Evolutionary conservation across 257 asterid species (phyloP).

Genomic region (Jasminum sambac): DNA sequence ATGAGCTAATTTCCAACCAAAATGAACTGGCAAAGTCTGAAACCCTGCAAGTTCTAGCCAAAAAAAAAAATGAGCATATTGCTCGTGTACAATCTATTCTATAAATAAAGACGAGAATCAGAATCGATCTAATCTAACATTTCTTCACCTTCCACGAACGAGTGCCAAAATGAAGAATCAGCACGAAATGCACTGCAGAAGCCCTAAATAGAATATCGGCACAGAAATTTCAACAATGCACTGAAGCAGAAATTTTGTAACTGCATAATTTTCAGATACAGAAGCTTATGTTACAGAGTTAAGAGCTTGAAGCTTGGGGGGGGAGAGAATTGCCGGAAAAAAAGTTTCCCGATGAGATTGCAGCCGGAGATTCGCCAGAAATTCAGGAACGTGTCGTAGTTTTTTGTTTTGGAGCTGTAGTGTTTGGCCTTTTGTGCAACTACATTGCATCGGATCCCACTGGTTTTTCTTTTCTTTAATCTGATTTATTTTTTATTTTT

Average conservation of each 20-base stretch:
- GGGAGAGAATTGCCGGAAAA: slow-evolving; percentile 4
- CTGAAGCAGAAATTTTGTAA: slow-evolving; percentile 9
- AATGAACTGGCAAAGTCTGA: background rate
- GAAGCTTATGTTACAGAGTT: background rate
- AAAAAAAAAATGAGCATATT: background rate
- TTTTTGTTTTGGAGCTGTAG: slow-evolving; percentile 6
- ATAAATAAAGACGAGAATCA: slow-evolving; percentile 29
- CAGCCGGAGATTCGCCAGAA: slow-evolving; percentile 43
- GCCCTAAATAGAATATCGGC: slow-evolving; percentile 15
- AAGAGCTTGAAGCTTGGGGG: background rate
- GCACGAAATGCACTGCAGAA: slow-evolving; percentile 28
- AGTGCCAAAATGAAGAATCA: slow-evolving; percentile 25
- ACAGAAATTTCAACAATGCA: too few relatives aligned
- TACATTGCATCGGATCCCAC: slow-evolving; percentile 62
- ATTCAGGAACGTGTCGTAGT: slow-evolving; percentile 21
- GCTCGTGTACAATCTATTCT: slow-evolving; percentile 3
- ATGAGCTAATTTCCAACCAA: slow-evolving; percentile 13
- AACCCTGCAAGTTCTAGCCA: background rate
- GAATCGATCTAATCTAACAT: slow-evolving; percentile 29
- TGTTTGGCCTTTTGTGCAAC: slow-evolving; percentile 41
- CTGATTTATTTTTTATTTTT: slow-evolving; percentile 21
- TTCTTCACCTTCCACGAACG: slow-evolving; percentile 45
- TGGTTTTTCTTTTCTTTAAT: slow-evolving; percentile 48
- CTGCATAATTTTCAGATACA: background rate
- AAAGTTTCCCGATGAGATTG: slow-evolving; percentile 32